Evolutionary conservation across 116 monocot genomes (phyloP).

Genomic region (Dioscorea cayenensis): DNA sequence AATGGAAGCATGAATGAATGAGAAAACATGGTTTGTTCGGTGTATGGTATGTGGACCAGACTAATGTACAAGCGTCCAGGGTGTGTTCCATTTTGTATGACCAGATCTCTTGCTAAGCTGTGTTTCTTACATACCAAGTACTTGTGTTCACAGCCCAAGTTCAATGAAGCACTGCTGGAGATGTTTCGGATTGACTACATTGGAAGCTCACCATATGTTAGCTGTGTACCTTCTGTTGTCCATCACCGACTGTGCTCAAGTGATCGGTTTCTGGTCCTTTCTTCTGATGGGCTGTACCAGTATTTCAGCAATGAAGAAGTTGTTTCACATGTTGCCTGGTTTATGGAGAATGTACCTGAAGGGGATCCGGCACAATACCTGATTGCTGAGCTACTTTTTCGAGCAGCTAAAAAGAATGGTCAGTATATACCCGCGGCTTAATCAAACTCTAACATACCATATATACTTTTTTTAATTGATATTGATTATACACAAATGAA

Average conservation of each 20-base stretch:
- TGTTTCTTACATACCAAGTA: not conserved
- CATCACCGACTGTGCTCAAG: slow-evolving; percentile 76
- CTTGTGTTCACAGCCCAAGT: slow-evolving; percentile 50
- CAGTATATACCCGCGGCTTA: slow-evolving; percentile 2
- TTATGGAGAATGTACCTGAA: slow-evolving; percentile 88
- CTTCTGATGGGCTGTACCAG: slow-evolving; percentile 95
- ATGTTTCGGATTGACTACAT: slow-evolving; percentile 88
- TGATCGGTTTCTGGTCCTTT: slow-evolving; percentile 77
- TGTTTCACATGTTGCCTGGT: slow-evolving; percentile 91
- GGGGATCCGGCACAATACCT: slow-evolving; percentile 98
- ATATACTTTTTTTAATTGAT: not conserved
- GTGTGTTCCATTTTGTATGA: no score
- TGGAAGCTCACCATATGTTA: slow-evolving; percentile 71
- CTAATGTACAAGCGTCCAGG: no score
- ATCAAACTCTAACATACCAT: not conserved
- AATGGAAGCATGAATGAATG: no score
- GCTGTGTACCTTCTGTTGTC: slow-evolving; percentile 71
- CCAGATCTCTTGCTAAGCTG: not conserved
- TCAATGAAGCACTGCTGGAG: slow-evolving; percentile 85
- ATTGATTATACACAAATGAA: no score
- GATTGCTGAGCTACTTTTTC: slow-evolving; percentile 78
- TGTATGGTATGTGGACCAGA: no score
- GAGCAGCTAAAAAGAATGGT: slow-evolving; percentile 96
- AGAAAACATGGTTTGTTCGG: no score
- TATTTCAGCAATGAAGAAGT: slow-evolving; percentile 99